A percentile compares a stretch with the other conserved stretches of the same genome.
phyloP scores from a whole-genome alignment of 177 flowering plant species.

The Vitis hybrid region DNA sequence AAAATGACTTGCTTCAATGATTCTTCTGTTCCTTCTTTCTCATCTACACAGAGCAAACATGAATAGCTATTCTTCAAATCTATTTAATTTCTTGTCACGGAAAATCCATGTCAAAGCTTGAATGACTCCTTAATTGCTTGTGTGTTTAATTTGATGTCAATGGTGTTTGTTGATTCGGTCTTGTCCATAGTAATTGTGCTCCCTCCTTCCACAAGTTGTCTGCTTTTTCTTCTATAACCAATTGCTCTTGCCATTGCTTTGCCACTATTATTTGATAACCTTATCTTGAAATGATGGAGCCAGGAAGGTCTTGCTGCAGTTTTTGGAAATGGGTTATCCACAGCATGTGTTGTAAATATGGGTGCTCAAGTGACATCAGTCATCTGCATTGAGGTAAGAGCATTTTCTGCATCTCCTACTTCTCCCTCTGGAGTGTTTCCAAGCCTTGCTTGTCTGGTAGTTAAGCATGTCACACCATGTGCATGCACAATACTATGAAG shows the following conservation, averaged over 20 bases:
- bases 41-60: not conserved
- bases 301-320: conserved; percentile 98
- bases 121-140: too few relatives aligned
- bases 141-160: not conserved
- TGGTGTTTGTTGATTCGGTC: not conserved
- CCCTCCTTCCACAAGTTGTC: not conserved
- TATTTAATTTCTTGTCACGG: too few relatives aligned
- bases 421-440: not conserved
- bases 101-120: too few relatives aligned
- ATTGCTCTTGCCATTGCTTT: not conserved
- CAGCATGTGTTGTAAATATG: conserved; percentile 91
- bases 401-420: not conserved
- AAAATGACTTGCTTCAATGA: too few relatives aligned
- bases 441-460: not conserved
- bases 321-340: conserved; percentile 96
- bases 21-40: too few relatives aligned
- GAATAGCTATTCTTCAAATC: too few relatives aligned
- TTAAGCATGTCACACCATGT: not conserved
- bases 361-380: conserved; percentile 96
- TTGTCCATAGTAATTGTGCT: not conserved
- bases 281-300: conserved; percentile 6
- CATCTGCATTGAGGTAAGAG: conserved; percentile 82
- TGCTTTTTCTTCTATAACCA: not conserved
- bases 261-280: not conserved
- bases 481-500: not conserved